phyloP scores from a whole-genome alignment of 2,329 filamentous ascomycete species.

The Clarireedia paspali region DNA sequence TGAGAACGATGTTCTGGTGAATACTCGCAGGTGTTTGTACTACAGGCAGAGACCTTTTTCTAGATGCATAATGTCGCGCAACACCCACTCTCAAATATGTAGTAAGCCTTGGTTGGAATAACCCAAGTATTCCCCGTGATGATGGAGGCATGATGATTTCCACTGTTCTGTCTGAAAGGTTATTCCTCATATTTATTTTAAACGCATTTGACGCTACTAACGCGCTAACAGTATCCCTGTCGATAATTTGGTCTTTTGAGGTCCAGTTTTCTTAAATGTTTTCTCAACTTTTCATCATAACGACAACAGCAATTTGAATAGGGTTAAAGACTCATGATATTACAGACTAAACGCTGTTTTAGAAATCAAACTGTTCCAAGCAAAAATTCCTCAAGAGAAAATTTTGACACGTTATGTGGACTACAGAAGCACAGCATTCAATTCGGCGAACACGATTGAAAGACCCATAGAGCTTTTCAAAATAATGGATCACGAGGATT shows the following conservation, averaged over 20 bases:
- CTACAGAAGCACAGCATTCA: slow-evolving; percentile 2
- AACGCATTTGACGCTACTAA: slow-evolving; percentile 1
- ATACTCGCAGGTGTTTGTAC: neutral
- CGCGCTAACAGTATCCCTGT: neutral
- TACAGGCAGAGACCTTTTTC: neutral
- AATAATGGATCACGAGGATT: slow-evolving; percentile 16
- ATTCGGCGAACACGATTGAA: slow-evolving; percentile 16
- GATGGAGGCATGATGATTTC: slow-evolving; percentile 23
- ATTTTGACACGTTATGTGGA: slow-evolving; percentile 14
- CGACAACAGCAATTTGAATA: too few relatives aligned
- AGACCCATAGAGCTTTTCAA: neutral
- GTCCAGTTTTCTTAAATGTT: too few relatives aligned
- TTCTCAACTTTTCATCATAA: too few relatives aligned
- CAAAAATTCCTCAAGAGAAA: neutral
- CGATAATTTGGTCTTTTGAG: too few relatives aligned
- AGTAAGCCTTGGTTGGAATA: neutral
- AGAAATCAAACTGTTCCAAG: too few relatives aligned
- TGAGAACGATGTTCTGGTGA: slow-evolving; percentile 46
- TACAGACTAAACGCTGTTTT: too few relatives aligned
- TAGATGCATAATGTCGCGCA: slow-evolving; percentile 13
- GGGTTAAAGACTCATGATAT: too few relatives aligned
- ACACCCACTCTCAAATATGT: neutral
- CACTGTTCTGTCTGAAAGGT: neutral
- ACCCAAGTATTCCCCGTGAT: slow-evolving; percentile 21
- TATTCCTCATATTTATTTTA: neutral